Evolutionary conservation across 306 rosid genomes (phyloP).

Genomic region (Comarum palustre): DNA sequence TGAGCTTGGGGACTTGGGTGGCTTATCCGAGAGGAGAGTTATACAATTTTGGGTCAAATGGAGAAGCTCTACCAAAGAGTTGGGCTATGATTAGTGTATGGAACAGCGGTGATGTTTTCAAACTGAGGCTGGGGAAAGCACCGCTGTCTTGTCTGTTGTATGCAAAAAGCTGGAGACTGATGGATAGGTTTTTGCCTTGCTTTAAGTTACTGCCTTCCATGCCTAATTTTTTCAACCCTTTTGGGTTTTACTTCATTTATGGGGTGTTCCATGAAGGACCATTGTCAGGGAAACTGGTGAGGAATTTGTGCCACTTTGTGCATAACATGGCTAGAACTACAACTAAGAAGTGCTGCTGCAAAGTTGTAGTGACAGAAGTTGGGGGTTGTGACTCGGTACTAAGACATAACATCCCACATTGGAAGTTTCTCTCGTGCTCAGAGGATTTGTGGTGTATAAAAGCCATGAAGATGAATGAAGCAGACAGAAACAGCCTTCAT

Average conservation of each 20-base stretch:
- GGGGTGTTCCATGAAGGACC: conserved; percentile 74
- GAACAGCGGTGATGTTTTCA: conserved; percentile 75
- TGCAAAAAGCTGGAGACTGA: conserved; percentile 56
- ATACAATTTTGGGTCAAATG: not conserved
- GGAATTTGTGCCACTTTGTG: conserved; percentile 58
- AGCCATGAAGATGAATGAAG: conserved; percentile 47
- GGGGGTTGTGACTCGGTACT: conserved; percentile 50
- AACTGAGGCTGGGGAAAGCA: conserved; percentile 67
- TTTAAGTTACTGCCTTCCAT: conserved; percentile 52
- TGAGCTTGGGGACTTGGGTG: conserved; percentile 86
- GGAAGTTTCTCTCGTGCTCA: conserved; percentile 69
- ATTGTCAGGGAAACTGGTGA: conserved; percentile 60
- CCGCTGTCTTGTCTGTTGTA: conserved; percentile 60
- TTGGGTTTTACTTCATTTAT: conserved; percentile 89
- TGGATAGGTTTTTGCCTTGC: conserved; percentile 74
- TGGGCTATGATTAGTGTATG: conserved; percentile 94
- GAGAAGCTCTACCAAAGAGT: conserved; percentile 33
- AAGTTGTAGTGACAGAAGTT: conserved; percentile 71
- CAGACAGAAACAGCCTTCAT: conserved; percentile 34
- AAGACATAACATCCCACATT: conserved; percentile 71
- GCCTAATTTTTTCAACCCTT: conserved; percentile 67
- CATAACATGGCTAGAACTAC: conserved; percentile 61
- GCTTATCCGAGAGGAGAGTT: conserved; percentile 57
- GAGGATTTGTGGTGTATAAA: conserved; percentile 96
- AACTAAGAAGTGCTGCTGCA: conserved; percentile 54